Base-by-base conservation (phyloP, 352 stramenopile genomes). In the Halophytophthora polymorphica region DNA sequence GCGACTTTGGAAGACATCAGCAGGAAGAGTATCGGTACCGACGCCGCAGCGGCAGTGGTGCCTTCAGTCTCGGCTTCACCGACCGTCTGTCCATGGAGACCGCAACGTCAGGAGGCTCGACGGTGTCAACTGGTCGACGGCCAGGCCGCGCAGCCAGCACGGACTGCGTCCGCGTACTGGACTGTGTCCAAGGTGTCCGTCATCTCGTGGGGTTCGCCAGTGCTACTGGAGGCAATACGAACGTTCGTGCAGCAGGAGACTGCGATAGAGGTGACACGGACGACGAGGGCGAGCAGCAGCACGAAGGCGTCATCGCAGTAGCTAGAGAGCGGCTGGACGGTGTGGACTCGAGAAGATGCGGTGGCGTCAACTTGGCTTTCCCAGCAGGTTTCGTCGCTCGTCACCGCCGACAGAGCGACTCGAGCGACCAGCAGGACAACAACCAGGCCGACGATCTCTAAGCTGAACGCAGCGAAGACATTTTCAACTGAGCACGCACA, bases 381-480 rank as follows among this genome's bases (percentile, higher is more conserved):
- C 33, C 33, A 21, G 40, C 50, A 11, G 47, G 40, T 25, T 41
- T 57, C 25, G 25, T 31, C 25, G 25, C 25, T 31, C 25, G 25
- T 31, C 25, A 31, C 8, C 25, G 25, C 8, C 25, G 25, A 31
- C 25, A 31, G 25, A 31, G 25, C 8, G 34, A 36, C 38, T 28
- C 45, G 22, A 13, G 23, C 25, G 22, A 22, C 21, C 19, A 50
- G 21, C 43, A 64, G 11, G 50, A 60, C 46, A 65, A 71, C 44
- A 70, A 71, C 41, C 65, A 70, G 43, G 42, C 37, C 10, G 56
- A 70, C 11, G 58, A 69, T 19, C 15, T 58, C 21, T 71, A 59
- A 34, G 25, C 6, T 25, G 14, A 22, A 17, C 18, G 43, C 25
- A 35, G 35, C n/a, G 10, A 45, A 53, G 38, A 25, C 23, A 40